Base-by-base conservation (phyloP, 2,329 filamentous ascomycete genomes). In the Fusarium zealandicum region DNA sequence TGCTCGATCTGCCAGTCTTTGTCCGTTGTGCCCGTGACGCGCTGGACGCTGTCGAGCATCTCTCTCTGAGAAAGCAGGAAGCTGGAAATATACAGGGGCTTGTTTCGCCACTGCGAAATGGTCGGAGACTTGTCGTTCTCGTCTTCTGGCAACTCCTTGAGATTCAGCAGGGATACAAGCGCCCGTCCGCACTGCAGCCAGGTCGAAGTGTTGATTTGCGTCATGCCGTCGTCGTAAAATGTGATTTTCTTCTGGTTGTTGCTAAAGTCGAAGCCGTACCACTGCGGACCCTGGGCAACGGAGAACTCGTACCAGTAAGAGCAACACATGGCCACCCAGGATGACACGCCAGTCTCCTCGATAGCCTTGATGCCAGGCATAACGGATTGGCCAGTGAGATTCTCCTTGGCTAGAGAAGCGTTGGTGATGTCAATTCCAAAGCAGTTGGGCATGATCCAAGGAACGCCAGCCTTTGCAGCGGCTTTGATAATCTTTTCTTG, bases 61-160 rank as follows among this genome's bases (percentile, higher is more conserved):
- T 90, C 86, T 11, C 78, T 76, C 69, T 90, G 88, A 43, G 72
- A 83, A 50, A 87, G 57, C 5, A 73, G 69, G 73, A 88, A 90
- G 46, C 81, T 85, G 12, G 75, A 76, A 16, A 87, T 63, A 59
- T 78, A 82, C 6, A 86, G 63, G 1, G 64, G 59, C 44, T 78
- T 76, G 69, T 86, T 83, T 10, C 60, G 50, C 66, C 66, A 69
- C 1, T 54, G 16, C 67, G 62, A 61, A 66, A 70, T 25, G 68
- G 75, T 59, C 9, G 53, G 28, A 0, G 80, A 65, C 36, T 39
- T 51, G 53, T 73, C 71, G 5, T 59, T 57, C 46, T 71, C 14
- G 64, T 59, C 76, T 67, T 57, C 78, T 78, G 63, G 79, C 73
- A 79, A 65, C 40, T 73, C 72, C 27, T 78, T 77, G 1, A 83